phyloP scores from a whole-genome alignment of 202 grass and related monocot genomes.

The Schoenoplectus triqueter region DNA sequence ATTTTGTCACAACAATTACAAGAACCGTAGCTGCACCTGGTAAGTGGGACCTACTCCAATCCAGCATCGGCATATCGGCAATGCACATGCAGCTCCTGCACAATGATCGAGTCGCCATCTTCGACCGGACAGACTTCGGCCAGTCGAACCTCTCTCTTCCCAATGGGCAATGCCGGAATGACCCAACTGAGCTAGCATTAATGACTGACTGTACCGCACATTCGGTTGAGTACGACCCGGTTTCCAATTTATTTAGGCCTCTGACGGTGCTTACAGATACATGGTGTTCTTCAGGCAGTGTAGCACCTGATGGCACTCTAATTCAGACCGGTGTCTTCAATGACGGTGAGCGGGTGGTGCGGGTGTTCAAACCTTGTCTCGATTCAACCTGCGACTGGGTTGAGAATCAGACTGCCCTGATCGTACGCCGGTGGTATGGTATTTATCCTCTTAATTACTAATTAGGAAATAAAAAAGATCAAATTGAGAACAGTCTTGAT shows the following conservation, averaged over 20 bases:
- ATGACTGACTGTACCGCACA: slow-evolving; percentile 71
- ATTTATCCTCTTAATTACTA: slow-evolving; percentile 11
- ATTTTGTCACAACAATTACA: slow-evolving; percentile 4
- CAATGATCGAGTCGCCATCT: slow-evolving; percentile 79
- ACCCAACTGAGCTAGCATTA: slow-evolving; percentile 55
- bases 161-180: slow-evolving; percentile 55
- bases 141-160: slow-evolving; percentile 85
- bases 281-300: slow-evolving; percentile 85
- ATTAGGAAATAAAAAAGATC: no score
- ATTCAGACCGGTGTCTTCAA: slow-evolving; percentile 85
- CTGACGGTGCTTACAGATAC: slow-evolving; percentile 72
- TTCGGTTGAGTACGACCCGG: slow-evolving; percentile 66
- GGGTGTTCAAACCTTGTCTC: slow-evolving; percentile 54
- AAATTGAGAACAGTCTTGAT: background rate
- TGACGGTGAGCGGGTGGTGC: slow-evolving; percentile 63
- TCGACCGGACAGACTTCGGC: slow-evolving; percentile 86
- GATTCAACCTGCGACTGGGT: slow-evolving; percentile 63
- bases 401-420: slow-evolving; percentile 61
- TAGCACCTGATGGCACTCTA: slow-evolving; percentile 66
- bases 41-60: slow-evolving; percentile 69
- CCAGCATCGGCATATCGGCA: slow-evolving; percentile 78
- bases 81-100: slow-evolving; percentile 99
- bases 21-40: slow-evolving; percentile 39
- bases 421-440: slow-evolving; percentile 52
- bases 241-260: slow-evolving; percentile 52